Evolutionary conservation across 2,329 filamentous ascomycete species (phyloP).

Genomic region (Fusarium sp.): DNA sequence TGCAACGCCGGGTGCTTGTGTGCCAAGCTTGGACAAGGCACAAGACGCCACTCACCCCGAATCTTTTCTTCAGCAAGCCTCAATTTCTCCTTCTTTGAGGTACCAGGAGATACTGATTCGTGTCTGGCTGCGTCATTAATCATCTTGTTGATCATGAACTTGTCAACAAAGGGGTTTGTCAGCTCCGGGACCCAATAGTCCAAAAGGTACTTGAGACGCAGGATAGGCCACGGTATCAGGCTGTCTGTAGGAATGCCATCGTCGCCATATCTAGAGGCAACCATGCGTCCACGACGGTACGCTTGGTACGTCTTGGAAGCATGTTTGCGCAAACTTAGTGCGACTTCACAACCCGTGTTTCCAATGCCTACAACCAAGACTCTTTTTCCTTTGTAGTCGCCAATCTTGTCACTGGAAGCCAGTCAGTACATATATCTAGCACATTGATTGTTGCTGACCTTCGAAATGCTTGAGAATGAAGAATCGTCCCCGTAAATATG

Average conservation of each 20-base stretch:
- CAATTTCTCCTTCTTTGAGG: background rate
- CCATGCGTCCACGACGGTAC: background rate
- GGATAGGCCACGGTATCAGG: background rate
- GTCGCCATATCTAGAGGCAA: background rate
- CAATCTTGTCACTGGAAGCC: background rate
- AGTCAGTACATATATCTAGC: background rate
- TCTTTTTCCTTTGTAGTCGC: background rate
- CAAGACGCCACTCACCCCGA: background rate
- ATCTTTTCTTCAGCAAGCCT: background rate
- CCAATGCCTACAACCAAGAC: constrained; percentile 4
- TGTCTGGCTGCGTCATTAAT: background rate
- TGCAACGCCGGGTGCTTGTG: constrained; percentile 1
- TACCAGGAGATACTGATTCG: background rate
- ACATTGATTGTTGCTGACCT: background rate
- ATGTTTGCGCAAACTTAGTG: background rate
- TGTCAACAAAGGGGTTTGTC: background rate
- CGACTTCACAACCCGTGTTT: constrained; percentile 5
- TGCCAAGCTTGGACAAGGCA: constrained; percentile 1
- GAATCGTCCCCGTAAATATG: background rate
- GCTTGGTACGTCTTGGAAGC: background rate
- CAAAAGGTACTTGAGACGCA: background rate
- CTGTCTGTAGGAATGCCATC: constrained; percentile 4
- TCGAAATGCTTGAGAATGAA: constrained; percentile 3
- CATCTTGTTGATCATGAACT: background rate
- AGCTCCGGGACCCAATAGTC: background rate